These are phyloP conservation scores for Phytophthora palmivora DNA, from an alignment of 352 stramenopile genomes.

Conservation along the genomic window DNA sequence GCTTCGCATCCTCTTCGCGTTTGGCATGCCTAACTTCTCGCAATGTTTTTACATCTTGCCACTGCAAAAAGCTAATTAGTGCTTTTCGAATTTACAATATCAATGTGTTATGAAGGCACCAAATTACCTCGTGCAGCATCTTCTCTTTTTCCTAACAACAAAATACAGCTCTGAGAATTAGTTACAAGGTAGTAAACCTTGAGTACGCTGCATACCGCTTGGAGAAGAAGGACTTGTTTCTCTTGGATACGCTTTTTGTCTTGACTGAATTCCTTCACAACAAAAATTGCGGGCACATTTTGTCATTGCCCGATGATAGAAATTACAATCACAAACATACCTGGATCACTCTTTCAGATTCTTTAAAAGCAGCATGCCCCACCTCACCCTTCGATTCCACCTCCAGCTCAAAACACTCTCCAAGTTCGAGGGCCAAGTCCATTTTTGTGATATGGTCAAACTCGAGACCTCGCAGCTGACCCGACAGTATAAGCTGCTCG, in stretches of 20 bases:
- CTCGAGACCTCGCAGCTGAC: slow-evolving; percentile 72
- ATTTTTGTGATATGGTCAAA: slow-evolving; percentile 88
- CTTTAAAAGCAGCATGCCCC: slow-evolving; percentile 54
- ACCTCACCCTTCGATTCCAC: slow-evolving; percentile 51
- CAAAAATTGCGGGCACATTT: not conserved
- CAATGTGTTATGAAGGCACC: not conserved
- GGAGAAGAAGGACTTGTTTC: slow-evolving; percentile 36
- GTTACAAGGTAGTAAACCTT: not conserved
- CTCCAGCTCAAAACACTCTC: slow-evolving; percentile 90
- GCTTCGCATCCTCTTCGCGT: slow-evolving; percentile 37
- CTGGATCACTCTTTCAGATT: slow-evolving; percentile 51
- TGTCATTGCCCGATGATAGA: not conserved
- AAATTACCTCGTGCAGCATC: slow-evolving; percentile 42
- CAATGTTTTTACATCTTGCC: slow-evolving; percentile 49
- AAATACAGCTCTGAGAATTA: not conserved
- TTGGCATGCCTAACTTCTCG: slow-evolving; percentile 38
- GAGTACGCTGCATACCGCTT: slow-evolving; percentile 30
- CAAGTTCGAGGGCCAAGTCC: slow-evolving; percentile 81
- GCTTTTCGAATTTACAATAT: not conserved
- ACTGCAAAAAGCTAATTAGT: slow-evolving; percentile 35
- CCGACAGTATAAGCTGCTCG: slow-evolving; percentile 73
- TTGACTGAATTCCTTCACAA: slow-evolving; percentile 36
- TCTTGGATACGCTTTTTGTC: slow-evolving; percentile 40
- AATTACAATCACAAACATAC: slow-evolving; percentile 19
- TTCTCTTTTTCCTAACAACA: slow-evolving; percentile 47